phyloP scores from a whole-genome alignment of 2,329 filamentous ascomycete genomes.

The Diaporthe longicolla region DNA sequence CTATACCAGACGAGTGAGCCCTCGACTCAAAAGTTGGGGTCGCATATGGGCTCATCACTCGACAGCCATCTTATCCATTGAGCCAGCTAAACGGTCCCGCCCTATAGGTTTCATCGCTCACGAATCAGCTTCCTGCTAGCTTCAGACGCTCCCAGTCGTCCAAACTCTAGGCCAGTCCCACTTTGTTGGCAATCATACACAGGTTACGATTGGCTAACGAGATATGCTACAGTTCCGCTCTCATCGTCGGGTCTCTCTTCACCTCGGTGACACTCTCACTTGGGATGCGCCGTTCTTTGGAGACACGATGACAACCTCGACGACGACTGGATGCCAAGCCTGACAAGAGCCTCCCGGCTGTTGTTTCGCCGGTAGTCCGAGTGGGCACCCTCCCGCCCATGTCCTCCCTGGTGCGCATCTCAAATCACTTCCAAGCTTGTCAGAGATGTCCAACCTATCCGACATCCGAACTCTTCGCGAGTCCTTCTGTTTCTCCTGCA shows the following conservation, averaged over 20 bases:
- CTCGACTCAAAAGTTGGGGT: background rate
- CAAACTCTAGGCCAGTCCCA: conserved; percentile 23
- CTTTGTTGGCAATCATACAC: conserved; percentile 17
- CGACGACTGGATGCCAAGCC: conserved; percentile 3
- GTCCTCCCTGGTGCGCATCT: conserved; percentile 3
- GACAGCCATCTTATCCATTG: background rate
- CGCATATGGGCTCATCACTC: conserved; percentile 10
- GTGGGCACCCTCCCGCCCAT: conserved; percentile 8
- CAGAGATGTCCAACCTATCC: conserved; percentile 28
- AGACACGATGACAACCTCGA: conserved; percentile 15
- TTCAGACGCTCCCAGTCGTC: conserved; percentile 24
- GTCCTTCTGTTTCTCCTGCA: conserved; percentile 35
- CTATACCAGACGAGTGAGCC: conserved; percentile 6
- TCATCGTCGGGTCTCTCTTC: background rate
- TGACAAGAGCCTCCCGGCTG: conserved; percentile 22
- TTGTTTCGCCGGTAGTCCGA: conserved; percentile 32
- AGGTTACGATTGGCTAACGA: conserved; percentile 40
- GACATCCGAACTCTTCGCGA: conserved; percentile 19
- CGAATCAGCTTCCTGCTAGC: conserved; percentile 34
- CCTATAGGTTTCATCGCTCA: conserved; percentile 35
- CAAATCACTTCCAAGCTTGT: conserved; percentile 18
- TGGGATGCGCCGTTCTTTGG: background rate
- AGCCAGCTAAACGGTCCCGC: conserved; percentile 24
- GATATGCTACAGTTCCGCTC: conserved; percentile 34
- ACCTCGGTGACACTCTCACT: conserved; percentile 27